Conservation (phyloP, 805 yeast species). For the Suhomyces vadensis region DNA sequence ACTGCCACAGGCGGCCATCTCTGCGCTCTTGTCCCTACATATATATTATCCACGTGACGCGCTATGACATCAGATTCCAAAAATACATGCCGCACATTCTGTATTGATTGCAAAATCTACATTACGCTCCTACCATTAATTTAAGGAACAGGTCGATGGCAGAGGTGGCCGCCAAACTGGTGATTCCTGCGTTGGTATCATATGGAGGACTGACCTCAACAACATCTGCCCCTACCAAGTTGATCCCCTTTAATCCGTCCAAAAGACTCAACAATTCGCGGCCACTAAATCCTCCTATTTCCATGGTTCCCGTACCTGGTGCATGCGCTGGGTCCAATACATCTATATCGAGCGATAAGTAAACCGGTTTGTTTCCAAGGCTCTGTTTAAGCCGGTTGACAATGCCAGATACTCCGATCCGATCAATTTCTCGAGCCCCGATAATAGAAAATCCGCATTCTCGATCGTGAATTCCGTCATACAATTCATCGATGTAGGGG, state of each 20-base stretch:
- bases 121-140: slow-evolving; percentile 37
- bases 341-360: slow-evolving; percentile 54
- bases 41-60: neutral
- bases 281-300: slow-evolving; percentile 67
- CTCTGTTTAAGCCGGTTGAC: slow-evolving; percentile 33
- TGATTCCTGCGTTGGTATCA: slow-evolving; percentile 59
- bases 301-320: slow-evolving; percentile 81
- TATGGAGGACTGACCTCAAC: slow-evolving; percentile 74
- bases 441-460: slow-evolving; percentile 51
- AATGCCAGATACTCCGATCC: slow-evolving; percentile 38
- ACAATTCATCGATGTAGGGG: slow-evolving; percentile 49
- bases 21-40: neutral
- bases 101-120: neutral
- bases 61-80: neutral
- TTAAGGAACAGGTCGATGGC: slow-evolving; percentile 54
- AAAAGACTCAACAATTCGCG: slow-evolving; percentile 62
- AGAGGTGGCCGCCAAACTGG: slow-evolving; percentile 66
- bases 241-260: slow-evolving; percentile 59
- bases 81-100: neutral
- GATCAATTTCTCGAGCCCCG: slow-evolving; percentile 50
- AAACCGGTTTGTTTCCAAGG: slow-evolving; percentile 43
- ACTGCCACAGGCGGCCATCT: neutral
- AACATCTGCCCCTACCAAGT: slow-evolving; percentile 72
- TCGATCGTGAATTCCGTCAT: slow-evolving; percentile 45
- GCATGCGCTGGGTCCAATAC: slow-evolving; percentile 73